Base-by-base conservation (phyloP, 768 basidiomycete genomes). In the Lentinula boryana region DNA sequence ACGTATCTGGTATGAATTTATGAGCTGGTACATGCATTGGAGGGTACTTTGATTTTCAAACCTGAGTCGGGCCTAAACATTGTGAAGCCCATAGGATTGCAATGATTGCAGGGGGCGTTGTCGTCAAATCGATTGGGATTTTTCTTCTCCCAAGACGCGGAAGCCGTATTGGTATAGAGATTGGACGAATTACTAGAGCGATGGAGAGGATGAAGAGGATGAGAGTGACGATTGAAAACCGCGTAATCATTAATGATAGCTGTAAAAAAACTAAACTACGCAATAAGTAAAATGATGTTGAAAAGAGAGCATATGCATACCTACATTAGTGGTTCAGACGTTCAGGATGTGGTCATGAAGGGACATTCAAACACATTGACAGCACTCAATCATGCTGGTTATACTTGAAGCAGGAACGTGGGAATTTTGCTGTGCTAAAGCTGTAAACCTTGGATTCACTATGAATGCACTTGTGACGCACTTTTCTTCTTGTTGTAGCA, bases 201-300 rank as follows among this genome's bases (percentile, higher is more conserved):
- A 81, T 84, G 4, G 83, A 84, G 32, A 80, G 40, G 54, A 84
- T 71, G 71, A 84, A 85, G 8, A 84, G 58, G 54, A 81, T 74
- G 61, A 85, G 64, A 1, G 84, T 84, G 43, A 74, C 78, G 41
- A 84, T 78, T 13, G 81, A 72, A 46, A 70, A 72, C 15, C 77
- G 73, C 48, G 77, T 71, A 10, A 76, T 75, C 83, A 84, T 83
- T 27, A 27, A 21, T 23, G 36, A n/a, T 33, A 51, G 5, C 5
- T 21, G 1, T 36, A 21, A n/a, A 7, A 38, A 23, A 7, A 5
- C 54, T 56, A 36, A n/a, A 33, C 27, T 4, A 21, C 23, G 2
- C 21, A 23, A 48, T 48, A 18, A 48, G 46, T 18, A 48, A 27
- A 18, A 10, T 48, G 23, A 7, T n/a, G 5, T 7, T 18, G n/a